These are phyloP conservation scores for Candida pseudoviswanathii DNA, from an alignment of 1,139 yeast species.

Conservation along the genomic window DNA sequence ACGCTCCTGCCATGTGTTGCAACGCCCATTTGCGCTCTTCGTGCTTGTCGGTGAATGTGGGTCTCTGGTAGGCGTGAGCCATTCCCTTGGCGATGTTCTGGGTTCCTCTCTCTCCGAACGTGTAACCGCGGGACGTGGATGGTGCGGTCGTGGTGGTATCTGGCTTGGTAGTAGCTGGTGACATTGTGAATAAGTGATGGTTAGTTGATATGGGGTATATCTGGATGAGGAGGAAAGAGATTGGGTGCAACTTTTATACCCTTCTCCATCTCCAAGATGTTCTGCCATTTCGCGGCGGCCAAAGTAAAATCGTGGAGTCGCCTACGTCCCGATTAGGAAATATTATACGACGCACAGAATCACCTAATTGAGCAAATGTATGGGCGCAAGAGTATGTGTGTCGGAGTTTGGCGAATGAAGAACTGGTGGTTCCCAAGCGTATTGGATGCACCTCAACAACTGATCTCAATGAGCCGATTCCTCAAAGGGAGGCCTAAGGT, in stretches of 20 bases:
- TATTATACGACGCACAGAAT: not conserved
- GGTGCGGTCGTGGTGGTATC: constrained; percentile 12
- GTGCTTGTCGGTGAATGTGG: constrained; percentile 50
- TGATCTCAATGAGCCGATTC: too few relatives aligned
- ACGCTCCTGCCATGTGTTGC: constrained; percentile 83
- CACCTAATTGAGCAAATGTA: not conserved
- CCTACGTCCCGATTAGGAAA: not conserved
- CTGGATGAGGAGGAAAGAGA: not conserved
- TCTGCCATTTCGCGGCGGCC: too few relatives aligned
- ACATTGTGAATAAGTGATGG: constrained; percentile 7
- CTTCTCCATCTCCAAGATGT: not conserved
- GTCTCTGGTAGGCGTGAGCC: constrained; percentile 51
- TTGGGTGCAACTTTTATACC: not conserved
- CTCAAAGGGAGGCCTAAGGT: too few relatives aligned
- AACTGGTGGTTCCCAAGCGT: not conserved
- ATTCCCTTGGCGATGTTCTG: constrained; percentile 55
- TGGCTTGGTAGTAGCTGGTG: constrained; percentile 10
- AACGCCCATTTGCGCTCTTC: constrained; percentile 63
- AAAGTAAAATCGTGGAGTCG: not conserved
- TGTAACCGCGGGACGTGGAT: constrained; percentile 52
- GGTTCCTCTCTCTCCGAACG: constrained; percentile 41
- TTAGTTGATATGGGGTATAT: not conserved
- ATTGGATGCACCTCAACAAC: not conserved
- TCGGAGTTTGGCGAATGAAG: not conserved
- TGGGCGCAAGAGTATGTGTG: not conserved